Conservation (phyloP, 768 basidiomycete genomes). For the Naganishia friedmannii region DNA sequence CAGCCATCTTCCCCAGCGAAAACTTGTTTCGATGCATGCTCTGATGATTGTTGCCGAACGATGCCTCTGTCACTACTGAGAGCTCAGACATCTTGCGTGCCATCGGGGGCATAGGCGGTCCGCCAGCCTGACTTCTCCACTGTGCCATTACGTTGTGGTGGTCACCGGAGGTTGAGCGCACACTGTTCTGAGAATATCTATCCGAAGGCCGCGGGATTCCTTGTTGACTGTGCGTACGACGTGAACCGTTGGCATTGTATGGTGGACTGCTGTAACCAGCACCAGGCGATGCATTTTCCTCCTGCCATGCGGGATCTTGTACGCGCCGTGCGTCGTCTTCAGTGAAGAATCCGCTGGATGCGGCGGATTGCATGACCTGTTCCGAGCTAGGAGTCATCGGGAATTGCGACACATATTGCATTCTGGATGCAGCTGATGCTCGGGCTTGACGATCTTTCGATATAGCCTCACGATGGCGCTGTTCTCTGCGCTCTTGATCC, state of each 20-base stretch:
- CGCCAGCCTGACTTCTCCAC: slow-evolving; percentile 18
- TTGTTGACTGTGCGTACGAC: slow-evolving; percentile 26
- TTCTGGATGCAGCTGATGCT: slow-evolving; percentile 51
- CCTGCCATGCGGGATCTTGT: slow-evolving; percentile 10
- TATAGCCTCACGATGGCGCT: slow-evolving; percentile 55
- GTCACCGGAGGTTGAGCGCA: slow-evolving; percentile 23
- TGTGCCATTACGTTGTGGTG: slow-evolving; percentile 24
- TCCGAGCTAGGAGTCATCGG: slow-evolving; percentile 47
- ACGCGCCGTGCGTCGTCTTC: slow-evolving; percentile 10
- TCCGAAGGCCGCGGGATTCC: slow-evolving; percentile 25
- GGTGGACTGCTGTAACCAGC: slow-evolving; percentile 28
- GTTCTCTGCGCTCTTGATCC: slow-evolving; percentile 55
- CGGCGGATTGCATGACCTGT: slow-evolving; percentile 9
- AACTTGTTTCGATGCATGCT: slow-evolving; percentile 17
- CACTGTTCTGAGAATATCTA: slow-evolving; percentile 26
- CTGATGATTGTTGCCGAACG: slow-evolving; percentile 23
- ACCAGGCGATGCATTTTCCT: slow-evolving; percentile 22
- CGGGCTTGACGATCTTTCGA: slow-evolving; percentile 52
- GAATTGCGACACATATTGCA: slow-evolving; percentile 38
- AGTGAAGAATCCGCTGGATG: slow-evolving; percentile 23
- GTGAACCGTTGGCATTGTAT: slow-evolving; percentile 20
- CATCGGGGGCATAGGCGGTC: slow-evolving; percentile 26
- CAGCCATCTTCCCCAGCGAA: slow-evolving; percentile 16
- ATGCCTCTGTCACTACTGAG: slow-evolving; percentile 27
- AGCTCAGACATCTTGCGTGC: slow-evolving; percentile 23